phyloP scores from a whole-genome alignment of 2,329 filamentous ascomycete genomes.

The Dactylellina drechsleri region DNA sequence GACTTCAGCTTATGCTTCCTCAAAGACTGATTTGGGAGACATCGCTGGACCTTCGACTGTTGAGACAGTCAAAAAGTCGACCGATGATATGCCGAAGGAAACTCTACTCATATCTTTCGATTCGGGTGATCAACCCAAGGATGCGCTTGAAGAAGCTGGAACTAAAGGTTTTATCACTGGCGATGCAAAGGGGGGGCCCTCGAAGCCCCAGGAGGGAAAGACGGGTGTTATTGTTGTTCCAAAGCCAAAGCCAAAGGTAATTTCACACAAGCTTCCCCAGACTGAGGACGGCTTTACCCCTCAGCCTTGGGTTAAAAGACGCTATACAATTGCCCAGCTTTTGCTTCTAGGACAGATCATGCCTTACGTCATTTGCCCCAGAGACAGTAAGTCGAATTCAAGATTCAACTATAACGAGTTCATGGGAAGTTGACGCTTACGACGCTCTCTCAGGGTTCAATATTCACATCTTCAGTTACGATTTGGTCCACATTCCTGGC shows the following conservation, averaged over 20 bases:
- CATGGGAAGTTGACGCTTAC: too few relatives aligned
- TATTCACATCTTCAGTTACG: conserved; percentile 42
- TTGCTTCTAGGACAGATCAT: conserved; percentile 48
- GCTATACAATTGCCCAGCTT: conserved; percentile 50
- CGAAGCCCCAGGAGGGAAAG: neutral
- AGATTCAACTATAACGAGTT: neutral
- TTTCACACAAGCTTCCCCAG: conserved; percentile 34
- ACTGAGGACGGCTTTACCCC: conserved; percentile 48
- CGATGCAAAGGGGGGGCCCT: neutral
- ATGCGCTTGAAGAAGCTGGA: neutral
- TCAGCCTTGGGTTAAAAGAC: conserved; percentile 48
- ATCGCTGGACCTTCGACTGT: neutral
- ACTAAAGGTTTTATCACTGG: neutral
- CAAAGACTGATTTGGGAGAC: conserved; percentile 15
- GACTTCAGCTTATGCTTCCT: conserved; percentile 4
- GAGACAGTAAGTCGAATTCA: conserved; percentile 41
- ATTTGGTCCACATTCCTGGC: conserved; percentile 47
- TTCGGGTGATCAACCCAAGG: conserved; percentile 2
- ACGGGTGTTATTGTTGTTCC: conserved; percentile 18
- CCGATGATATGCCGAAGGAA: neutral
- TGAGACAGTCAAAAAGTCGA: neutral
- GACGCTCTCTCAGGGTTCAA: conserved; percentile 28
- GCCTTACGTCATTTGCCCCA: conserved; percentile 43
- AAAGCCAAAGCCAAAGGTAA: conserved; percentile 27
- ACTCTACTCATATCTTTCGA: neutral